Evolutionary conservation across 1,284 basidiomycete species (phyloP).

Genomic region (Puccinia novopanici): DNA sequence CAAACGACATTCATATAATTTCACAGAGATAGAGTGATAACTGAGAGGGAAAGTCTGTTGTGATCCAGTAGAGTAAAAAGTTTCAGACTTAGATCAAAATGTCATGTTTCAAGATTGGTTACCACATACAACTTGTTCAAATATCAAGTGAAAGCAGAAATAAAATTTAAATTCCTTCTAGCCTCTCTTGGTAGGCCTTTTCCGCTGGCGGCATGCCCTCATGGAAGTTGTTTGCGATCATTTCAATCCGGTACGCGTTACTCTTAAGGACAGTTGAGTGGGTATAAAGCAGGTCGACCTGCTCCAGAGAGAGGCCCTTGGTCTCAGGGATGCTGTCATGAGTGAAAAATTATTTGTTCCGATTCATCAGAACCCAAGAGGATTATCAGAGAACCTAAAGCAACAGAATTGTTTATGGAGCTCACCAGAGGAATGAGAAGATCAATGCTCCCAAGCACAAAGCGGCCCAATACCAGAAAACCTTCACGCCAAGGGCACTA

Average conservation of each 20-base stretch:
- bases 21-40: too few relatives aligned
- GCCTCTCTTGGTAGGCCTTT: conserved; percentile 47
- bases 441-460: conserved; percentile 55
- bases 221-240: conserved; percentile 47
- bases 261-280: conserved; percentile 47
- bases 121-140: too few relatives aligned
- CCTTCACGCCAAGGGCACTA: conserved; percentile 73
- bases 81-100: too few relatives aligned
- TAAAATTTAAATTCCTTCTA: conserved; percentile 29
- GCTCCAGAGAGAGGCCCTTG: conserved; percentile 66
- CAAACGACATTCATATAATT: too few relatives aligned
- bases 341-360: background rate
- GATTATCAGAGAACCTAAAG: background rate
- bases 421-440: conserved; percentile 54
- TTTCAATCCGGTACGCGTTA: conserved; percentile 34
- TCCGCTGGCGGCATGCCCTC: conserved; percentile 47
- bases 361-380: background rate
- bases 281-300: conserved; percentile 50
- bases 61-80: too few relatives aligned
- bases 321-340: conserved; percentile 62
- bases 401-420: background rate
- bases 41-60: too few relatives aligned
- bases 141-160: background rate
- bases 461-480: conserved; percentile 68
- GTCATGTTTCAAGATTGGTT: too few relatives aligned